Evolutionary conservation across 2,329 filamentous ascomycete species (phyloP), one percentile per base, ranked within the genome.

Genomic region (Nemania abortiva): DNA sequence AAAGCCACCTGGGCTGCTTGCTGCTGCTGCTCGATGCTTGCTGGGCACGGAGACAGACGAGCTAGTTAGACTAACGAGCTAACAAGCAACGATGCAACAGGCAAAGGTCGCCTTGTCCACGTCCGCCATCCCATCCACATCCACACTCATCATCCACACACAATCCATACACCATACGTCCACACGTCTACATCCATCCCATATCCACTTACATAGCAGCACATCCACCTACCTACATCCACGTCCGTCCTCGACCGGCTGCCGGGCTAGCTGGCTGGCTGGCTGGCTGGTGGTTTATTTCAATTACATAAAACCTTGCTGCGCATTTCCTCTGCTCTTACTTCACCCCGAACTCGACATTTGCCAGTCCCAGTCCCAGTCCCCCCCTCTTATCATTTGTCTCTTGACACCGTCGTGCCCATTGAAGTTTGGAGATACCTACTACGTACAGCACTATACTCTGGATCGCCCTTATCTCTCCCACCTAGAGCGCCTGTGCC

Each of bases 241-340:
- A 50, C 39, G 34, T 58, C 54, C 34, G 34, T 58, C 54, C 34
- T 24, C 50, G 63, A 50, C 64, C 53, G 57, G 20, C 53, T 20
- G 62, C 42, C 62, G 55, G 62, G 54, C 62, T n/a, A n/a, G n/a
- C n/a, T 29, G 50, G 34, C 59, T 53, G 22, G 39, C 42, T 50
- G 53, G 47, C 58, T 63, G 42, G 62, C 52, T 55, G 56, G 53
- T 56, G 57, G 50, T 66, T 39, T 58, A 71, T 72, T 83, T 80
- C 77, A 81, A 83, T 84, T 84, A 84, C 82, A 83, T 84, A 84
- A 84, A 84, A 83, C 80, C 81, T 81, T 79, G 77, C 78, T 77
- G 74, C 77, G 74, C 70, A 68, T 80, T 80, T 79, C 76, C 74
- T 74, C 78, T 81, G 73, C 77, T 79, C 81, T 81, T 80, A 81